Evolutionary conservation across 768 basidiomycete genomes (phyloP).

Genomic region (Phallus indusiatus): DNA sequence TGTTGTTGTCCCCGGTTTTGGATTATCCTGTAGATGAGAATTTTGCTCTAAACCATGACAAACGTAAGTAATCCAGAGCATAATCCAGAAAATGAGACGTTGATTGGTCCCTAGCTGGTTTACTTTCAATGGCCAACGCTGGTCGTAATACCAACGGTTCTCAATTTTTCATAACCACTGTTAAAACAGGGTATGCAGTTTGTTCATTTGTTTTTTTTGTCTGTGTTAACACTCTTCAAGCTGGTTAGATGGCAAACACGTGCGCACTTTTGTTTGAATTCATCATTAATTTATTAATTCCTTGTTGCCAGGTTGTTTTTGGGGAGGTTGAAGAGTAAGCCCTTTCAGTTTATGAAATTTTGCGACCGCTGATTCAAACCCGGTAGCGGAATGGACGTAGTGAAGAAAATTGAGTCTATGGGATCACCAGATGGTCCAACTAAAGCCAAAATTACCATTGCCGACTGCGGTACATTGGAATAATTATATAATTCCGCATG

Average conservation of each 20-base stretch:
- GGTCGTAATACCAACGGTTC: slow-evolving; percentile 79
- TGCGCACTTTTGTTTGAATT: neutral
- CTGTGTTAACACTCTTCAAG: neutral
- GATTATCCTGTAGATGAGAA: slow-evolving; percentile 64
- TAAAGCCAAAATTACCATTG: slow-evolving; percentile 39
- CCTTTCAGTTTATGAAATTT: neutral
- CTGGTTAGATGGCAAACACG: slow-evolving; percentile 61
- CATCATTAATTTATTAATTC: neutral
- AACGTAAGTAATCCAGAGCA: slow-evolving; percentile 28
- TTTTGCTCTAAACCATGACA: slow-evolving; percentile 65
- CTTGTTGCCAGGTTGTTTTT: slow-evolving; percentile 42
- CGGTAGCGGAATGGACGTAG: slow-evolving; percentile 45
- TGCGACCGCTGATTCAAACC: neutral
- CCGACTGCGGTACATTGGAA: slow-evolving; percentile 31
- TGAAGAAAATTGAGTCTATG: slow-evolving; percentile 46
- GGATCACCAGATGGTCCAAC: slow-evolving; percentile 32
- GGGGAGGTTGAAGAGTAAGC: slow-evolving; percentile 45
- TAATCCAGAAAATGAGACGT: slow-evolving; percentile 20
- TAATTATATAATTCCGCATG: too few species aligned
- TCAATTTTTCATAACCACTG: slow-evolving; percentile 75
- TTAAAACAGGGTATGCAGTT: slow-evolving; percentile 34
- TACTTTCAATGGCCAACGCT: slow-evolving; percentile 76
- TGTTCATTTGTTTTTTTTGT: too few species aligned
- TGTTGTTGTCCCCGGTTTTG: neutral
- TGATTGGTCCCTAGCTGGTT: slow-evolving; percentile 24